A percentile compares a stretch with the other conserved stretches of the same genome.
Evolutionary conservation across 768 basidiomycete genomes (phyloP).

Genomic region (Gymnopilus dilepis): DNA sequence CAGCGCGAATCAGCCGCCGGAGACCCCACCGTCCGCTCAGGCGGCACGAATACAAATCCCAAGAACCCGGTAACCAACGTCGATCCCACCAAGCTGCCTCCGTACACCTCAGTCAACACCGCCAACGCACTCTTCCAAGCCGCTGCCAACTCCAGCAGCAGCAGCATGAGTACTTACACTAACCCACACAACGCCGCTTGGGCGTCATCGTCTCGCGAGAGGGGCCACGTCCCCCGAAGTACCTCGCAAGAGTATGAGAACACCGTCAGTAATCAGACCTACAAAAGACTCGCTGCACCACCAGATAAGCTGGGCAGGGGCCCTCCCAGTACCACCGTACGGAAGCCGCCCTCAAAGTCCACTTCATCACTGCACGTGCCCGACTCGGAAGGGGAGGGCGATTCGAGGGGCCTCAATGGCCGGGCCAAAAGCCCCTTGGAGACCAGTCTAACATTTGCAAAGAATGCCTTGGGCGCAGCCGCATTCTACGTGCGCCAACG

Average conservation of each 20-base stretch:
- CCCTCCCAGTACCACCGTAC: slow-evolving; percentile 21
- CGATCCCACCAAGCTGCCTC: slow-evolving; percentile 73
- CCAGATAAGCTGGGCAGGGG: slow-evolving; percentile 38
- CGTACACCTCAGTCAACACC: slow-evolving; percentile 87
- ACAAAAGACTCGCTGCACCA: slow-evolving; percentile 67
- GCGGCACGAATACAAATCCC: too few relatives aligned
- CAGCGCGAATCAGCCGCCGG: slow-evolving; percentile 46
- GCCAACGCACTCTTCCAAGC: slow-evolving; percentile 83
- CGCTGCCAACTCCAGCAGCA: slow-evolving; percentile 50
- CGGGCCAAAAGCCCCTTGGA: slow-evolving; percentile 77
- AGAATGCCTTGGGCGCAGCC: slow-evolving; percentile 56
- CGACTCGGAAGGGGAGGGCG: slow-evolving; percentile 70
- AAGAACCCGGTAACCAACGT: slow-evolving; percentile 51
- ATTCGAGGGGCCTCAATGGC: slow-evolving; percentile 34
- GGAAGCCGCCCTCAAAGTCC: slow-evolving; percentile 61
- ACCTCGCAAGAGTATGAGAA: slow-evolving; percentile 84
- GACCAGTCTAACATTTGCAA: slow-evolving; percentile 59
- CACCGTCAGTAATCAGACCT: slow-evolving; percentile 54
- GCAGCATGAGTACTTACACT: slow-evolving; percentile 46
- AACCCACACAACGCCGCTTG: slow-evolving; percentile 60
- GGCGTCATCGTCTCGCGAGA: slow-evolving; percentile 63
- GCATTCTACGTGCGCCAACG: slow-evolving; percentile 71
- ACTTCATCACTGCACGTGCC: slow-evolving; percentile 63
- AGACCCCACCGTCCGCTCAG: slow-evolving; percentile 33
- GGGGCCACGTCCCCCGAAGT: slow-evolving; percentile 62